A percentile compares a stretch with the other conserved stretches of the same genome.
Conservation (phyloP, 495 filamentous ascomycete genomes). For the Hypoxylon subgilvum region DNA sequence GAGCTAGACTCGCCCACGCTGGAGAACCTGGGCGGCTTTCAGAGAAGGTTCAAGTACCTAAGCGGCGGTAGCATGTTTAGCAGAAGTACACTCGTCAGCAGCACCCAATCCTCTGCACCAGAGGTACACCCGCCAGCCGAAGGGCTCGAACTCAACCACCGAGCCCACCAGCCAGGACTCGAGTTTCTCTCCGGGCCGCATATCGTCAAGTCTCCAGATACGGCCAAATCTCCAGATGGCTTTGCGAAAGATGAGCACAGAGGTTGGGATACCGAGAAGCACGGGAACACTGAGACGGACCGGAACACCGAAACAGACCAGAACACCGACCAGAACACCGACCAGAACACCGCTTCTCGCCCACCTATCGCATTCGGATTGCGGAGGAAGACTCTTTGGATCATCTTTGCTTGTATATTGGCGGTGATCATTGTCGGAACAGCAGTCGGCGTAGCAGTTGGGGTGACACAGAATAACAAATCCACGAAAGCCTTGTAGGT, state of each 20-base stretch:
- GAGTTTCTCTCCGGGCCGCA: conserved; percentile 13
- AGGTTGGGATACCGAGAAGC: background rate
- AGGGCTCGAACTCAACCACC: conserved; percentile 25
- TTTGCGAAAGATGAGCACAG: too few relatives aligned
- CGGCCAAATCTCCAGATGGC: too few relatives aligned
- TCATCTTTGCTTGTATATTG: conserved; percentile 9
- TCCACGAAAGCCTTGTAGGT: conserved; percentile 13
- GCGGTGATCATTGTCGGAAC: conserved; percentile 13
- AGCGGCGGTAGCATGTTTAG: background rate
- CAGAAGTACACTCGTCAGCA: background rate
- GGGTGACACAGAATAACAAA: conserved; percentile 21
- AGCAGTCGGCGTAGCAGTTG: conserved; percentile 31
- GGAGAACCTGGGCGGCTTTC: background rate
- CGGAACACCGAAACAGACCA: background rate
- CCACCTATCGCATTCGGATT: conserved; percentile 9
- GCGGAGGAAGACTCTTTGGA: conserved; percentile 16
- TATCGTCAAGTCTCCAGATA: conserved; percentile 12
- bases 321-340: background rate
- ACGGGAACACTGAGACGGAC: background rate
- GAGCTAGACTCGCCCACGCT: background rate
- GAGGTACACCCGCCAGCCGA: conserved; percentile 20
- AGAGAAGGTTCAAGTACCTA: conserved; percentile 16
- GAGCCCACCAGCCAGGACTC: conserved; percentile 18
- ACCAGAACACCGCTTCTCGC: background rate
- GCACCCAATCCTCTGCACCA: conserved; percentile 13